phyloP scores from a whole-genome alignment of 306 rosid genomes.

The Lathyrus aphaca region DNA sequence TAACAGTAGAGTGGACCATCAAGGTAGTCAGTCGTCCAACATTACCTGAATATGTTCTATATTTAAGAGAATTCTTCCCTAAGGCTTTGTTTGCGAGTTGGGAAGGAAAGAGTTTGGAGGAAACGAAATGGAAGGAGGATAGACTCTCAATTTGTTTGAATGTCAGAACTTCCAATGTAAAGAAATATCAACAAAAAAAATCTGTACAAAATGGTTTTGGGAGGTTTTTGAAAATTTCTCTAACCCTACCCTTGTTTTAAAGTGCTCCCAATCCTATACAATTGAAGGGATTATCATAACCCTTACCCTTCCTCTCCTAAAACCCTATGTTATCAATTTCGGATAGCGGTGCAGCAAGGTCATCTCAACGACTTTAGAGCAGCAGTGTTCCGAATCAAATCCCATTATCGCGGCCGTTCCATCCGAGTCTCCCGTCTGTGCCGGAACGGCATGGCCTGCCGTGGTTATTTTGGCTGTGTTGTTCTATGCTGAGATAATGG shows the following conservation, averaged over 20 bases:
- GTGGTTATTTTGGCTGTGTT: no score
- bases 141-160: not conserved
- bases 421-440: no score
- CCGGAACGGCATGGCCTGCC: no score
- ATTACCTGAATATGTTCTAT: not conserved
- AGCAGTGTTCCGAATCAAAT: no score
- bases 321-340: not conserved
- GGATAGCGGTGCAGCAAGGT: no score
- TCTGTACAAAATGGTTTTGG: not conserved
- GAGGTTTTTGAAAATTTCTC: not conserved
- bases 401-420: no score
- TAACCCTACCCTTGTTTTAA: slow-evolving; percentile 1
- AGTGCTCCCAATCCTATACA: not conserved
- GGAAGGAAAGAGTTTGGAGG: not conserved
- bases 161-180: not conserved
- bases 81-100: not conserved
- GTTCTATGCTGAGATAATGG: no score
- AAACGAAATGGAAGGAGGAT: slow-evolving; percentile 4
- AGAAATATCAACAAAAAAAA: not conserved
- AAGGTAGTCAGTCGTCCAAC: slow-evolving; percentile 13
- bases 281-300: not conserved
- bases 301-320: not conserved
- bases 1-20: slow-evolving; percentile 14
- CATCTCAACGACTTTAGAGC: no score
- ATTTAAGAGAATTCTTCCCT: not conserved